These are phyloP conservation scores for Prunus padus DNA, from an alignment of 306 rosid genomes.

Conservation along the genomic window DNA sequence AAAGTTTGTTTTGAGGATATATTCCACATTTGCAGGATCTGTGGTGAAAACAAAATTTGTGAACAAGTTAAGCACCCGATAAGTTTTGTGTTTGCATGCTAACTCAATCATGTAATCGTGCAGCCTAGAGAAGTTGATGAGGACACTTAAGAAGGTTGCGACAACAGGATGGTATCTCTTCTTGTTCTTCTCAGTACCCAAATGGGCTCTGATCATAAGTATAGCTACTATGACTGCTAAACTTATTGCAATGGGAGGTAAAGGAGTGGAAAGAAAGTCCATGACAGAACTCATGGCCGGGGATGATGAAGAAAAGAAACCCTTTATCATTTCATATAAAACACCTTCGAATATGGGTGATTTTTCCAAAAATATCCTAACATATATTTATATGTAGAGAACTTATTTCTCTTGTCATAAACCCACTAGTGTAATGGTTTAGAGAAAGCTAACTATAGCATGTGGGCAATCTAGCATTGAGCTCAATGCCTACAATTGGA, in stretches of 20 bases:
- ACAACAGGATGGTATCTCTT: constrained; percentile 24
- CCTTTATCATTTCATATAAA: background rate
- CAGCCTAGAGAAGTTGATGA: constrained; percentile 15
- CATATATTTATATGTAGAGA: background rate
- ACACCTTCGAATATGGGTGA: no score
- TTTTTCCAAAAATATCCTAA: no score
- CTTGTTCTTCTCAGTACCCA: background rate
- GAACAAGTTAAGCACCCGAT: constrained; percentile 14
- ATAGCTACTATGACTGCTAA: no score
- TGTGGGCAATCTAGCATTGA: no score
- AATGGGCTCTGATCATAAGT: no score
- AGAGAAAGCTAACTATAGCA: no score
- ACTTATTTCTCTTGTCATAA: no score
- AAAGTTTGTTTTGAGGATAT: constrained; percentile 33
- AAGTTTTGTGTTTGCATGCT: constrained; percentile 12
- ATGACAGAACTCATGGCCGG: no score
- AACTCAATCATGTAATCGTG: background rate
- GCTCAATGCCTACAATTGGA: no score
- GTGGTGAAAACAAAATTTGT: constrained; percentile 18
- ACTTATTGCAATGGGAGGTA: no score
- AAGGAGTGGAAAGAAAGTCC: no score
- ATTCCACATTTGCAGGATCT: constrained; percentile 30
- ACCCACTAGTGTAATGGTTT: no score
- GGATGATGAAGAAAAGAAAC: background rate
- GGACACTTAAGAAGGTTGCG: background rate